phyloP scores from a whole-genome alignment of 768 basidiomycete genomes.

The Tylopilus plumbeoviolaceoides region DNA sequence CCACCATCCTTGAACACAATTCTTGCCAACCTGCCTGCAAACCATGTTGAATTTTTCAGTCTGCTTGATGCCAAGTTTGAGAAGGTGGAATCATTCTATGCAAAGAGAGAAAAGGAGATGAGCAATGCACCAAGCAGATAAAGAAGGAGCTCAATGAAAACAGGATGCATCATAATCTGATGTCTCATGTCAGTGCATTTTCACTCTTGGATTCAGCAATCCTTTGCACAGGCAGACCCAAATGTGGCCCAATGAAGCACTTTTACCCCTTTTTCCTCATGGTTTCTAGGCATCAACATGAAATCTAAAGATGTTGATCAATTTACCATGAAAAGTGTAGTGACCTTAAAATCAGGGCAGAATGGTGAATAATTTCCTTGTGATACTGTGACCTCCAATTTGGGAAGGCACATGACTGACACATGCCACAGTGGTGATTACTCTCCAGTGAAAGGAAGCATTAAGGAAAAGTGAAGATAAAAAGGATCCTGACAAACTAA shows the following conservation, averaged over 20 bases:
- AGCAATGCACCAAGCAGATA: constrained; percentile 42
- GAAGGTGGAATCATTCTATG: constrained; percentile 87
- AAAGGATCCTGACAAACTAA: background rate
- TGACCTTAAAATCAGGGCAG: background rate
- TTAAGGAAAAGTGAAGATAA: background rate
- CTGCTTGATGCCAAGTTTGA: constrained; percentile 74
- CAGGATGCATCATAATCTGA: constrained; percentile 57
- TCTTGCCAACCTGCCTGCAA: constrained; percentile 50
- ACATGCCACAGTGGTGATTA: background rate
- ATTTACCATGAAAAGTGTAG: background rate
- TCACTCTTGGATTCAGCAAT: constrained; percentile 9
- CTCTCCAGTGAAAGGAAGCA: background rate
- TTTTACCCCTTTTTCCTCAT: background rate
- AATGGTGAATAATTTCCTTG: background rate
- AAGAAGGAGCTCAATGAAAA: constrained; percentile 73
- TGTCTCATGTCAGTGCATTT: constrained; percentile 46
- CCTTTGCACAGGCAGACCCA: constrained; percentile 1
- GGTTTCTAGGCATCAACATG: background rate
- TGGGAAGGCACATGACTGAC: background rate
- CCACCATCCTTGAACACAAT: constrained; percentile 42
- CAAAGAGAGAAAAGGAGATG: constrained; percentile 64
- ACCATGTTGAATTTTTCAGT: constrained; percentile 70
- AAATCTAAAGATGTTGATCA: background rate
- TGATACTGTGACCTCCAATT: too few relatives aligned
- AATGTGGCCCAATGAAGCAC: constrained; percentile 11